phyloP scores from a whole-genome alignment of 2,329 filamentous ascomycete genomes.

The Exophiala oligosperma region DNA sequence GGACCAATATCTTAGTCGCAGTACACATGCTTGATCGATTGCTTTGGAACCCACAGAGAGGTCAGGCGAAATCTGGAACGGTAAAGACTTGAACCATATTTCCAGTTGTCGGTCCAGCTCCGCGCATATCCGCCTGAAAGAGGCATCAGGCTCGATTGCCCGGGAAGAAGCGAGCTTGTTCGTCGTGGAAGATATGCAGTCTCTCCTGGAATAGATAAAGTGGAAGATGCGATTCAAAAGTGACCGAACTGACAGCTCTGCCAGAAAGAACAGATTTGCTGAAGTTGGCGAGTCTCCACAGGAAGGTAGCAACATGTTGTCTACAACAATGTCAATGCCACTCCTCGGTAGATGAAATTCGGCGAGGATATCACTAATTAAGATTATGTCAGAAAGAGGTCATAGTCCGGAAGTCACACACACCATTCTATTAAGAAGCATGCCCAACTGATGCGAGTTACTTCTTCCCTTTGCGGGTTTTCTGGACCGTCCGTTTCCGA shows the following conservation, averaged over 20 bases:
- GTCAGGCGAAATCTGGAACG: slow-evolving; percentile 1
- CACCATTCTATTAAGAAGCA: slow-evolving; percentile 9
- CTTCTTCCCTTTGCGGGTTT: not conserved
- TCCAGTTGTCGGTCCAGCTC: slow-evolving; percentile 7
- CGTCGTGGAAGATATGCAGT: too few species aligned
- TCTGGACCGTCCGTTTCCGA: too few species aligned
- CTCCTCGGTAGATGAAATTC: slow-evolving; percentile 13
- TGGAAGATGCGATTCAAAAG: slow-evolving; percentile 7
- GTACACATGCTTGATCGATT: slow-evolving; percentile 2
- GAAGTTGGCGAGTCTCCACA: not conserved
- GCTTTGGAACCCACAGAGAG: not conserved
- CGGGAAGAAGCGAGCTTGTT: too few species aligned
- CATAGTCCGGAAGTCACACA: not conserved
- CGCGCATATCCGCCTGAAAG: slow-evolving; percentile 1
- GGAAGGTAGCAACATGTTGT: slow-evolving; percentile 6
- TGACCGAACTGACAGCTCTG: slow-evolving; percentile 9
- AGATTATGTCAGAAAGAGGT: not conserved
- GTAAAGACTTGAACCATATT: slow-evolving; percentile 3
- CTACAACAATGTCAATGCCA: slow-evolving; percentile 9
- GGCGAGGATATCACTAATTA: slow-evolving; percentile 7
- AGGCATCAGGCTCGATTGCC: not conserved
- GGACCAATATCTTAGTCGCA: slow-evolving; percentile 8
- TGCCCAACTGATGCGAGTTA: slow-evolving; percentile 2
- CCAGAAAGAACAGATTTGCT: slow-evolving; percentile 5
- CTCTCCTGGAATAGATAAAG: slow-evolving; percentile 1